phyloP scores from a whole-genome alignment of 2,329 filamentous ascomycete genomes.

The Microsporum canis region DNA sequence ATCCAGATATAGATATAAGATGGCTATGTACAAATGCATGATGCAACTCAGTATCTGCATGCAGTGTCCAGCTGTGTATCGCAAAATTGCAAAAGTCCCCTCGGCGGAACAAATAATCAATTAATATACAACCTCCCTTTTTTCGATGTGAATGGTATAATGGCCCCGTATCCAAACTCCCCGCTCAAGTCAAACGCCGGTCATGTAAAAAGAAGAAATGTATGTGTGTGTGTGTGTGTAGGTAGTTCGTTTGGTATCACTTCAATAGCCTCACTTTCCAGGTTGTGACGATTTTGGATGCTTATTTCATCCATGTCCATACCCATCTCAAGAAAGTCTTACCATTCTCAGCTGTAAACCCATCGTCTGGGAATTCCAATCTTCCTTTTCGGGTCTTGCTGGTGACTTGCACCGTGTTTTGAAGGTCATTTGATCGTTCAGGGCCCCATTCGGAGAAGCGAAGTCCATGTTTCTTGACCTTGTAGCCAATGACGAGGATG shows the following conservation, averaged over 20 bases:
- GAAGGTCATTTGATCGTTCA: constrained; percentile 28
- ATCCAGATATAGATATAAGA: background rate
- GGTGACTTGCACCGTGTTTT: constrained; percentile 28
- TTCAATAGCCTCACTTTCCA: background rate
- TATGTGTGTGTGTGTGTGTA: background rate
- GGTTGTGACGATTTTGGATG: background rate
- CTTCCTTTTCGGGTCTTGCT: constrained; percentile 26
- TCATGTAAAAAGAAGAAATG: background rate
- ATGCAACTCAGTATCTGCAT: background rate
- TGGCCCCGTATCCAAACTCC: background rate
- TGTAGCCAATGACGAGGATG: constrained; percentile 30
- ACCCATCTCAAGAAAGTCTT: constrained; percentile 25
- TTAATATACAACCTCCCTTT: constrained; percentile 1
- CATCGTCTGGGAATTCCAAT: constrained; percentile 28
- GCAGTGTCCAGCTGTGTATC: background rate
- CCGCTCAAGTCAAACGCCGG: background rate
- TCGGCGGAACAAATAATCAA: background rate
- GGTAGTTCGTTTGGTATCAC: background rate
- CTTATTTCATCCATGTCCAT: constrained; percentile 31
- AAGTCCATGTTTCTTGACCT: constrained; percentile 29
- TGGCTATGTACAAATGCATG: background rate
- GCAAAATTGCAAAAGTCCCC: background rate
- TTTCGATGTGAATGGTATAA: background rate
- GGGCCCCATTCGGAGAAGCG: constrained; percentile 25
- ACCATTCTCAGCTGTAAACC: constrained; percentile 25